Conservation (phyloP, 805 yeast genomes). For the Spathaspora boniae region DNA sequence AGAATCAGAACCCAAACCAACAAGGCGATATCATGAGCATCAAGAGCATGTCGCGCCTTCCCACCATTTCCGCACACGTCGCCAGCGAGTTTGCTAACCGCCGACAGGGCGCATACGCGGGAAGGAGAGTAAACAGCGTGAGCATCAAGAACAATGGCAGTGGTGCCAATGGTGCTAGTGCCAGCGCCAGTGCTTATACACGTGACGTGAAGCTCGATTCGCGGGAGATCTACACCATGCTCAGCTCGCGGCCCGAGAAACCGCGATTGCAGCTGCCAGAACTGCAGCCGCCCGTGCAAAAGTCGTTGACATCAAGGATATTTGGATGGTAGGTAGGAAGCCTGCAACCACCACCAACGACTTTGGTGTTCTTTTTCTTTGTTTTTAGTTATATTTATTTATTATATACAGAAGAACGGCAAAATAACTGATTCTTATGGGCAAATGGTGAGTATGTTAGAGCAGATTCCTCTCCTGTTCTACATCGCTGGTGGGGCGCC, state of each 20-base stretch:
- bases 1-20: too few species aligned
- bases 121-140: too few species aligned
- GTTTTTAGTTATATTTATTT: constrained; percentile 8
- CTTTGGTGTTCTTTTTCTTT: background rate
- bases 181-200: too few species aligned
- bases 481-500: constrained; percentile 58
- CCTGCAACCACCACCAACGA: too few species aligned
- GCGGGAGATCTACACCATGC: constrained; percentile 12
- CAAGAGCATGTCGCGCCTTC: constrained; percentile 15
- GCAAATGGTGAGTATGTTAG: too few species aligned
- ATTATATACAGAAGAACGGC: constrained; percentile 7
- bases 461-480: too few species aligned
- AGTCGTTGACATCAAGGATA: constrained; percentile 23
- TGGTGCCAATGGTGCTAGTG: too few species aligned
- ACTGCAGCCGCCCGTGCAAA: background rate
- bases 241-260: constrained; percentile 7
- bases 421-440: background rate
- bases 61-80: constrained; percentile 11
- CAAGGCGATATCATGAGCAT: constrained; percentile 8
- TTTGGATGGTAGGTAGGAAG: constrained; percentile 38
- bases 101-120: constrained; percentile 3
- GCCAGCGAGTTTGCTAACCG: constrained; percentile 7
- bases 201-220: constrained; percentile 11
- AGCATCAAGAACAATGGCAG: too few species aligned
- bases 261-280: background rate